Evolutionary conservation across 2,329 filamentous ascomycete species (phyloP).

Genomic region (Chaetomium olivaceum): DNA sequence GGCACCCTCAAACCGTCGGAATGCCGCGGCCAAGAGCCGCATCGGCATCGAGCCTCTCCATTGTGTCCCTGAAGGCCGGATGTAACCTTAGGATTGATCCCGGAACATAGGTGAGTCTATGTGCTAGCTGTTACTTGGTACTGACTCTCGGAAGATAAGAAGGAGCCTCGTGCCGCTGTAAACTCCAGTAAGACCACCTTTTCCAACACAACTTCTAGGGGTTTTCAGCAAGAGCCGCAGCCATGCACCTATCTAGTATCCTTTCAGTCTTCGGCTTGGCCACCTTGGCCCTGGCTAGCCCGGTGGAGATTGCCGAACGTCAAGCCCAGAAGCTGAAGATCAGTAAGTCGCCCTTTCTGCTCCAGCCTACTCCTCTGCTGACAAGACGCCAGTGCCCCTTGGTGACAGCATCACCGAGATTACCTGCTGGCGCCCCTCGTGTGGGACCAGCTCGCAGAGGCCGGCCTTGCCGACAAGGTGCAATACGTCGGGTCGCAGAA

Average conservation of each 20-base stretch:
- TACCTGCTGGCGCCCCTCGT: constrained; percentile 47
- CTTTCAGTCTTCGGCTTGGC: constrained; percentile 23
- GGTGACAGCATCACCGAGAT: constrained; percentile 50
- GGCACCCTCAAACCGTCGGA: no score
- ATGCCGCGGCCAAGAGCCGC: no score
- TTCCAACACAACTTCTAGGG: background rate
- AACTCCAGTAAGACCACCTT: background rate
- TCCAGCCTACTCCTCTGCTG: background rate
- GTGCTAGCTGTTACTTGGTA: no score
- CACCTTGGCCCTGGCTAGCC: constrained; percentile 19
- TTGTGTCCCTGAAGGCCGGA: no score
- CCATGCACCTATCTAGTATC: constrained; percentile 26
- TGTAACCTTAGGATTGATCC: no score
- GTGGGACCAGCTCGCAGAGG: constrained; percentile 43
- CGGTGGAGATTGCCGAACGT: constrained; percentile 25
- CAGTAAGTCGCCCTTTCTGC: constrained; percentile 18
- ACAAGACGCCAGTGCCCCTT: constrained; percentile 40
- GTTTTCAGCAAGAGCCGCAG: background rate
- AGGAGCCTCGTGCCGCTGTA: background rate
- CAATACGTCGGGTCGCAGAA: constrained; percentile 47
- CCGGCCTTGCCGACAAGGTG: constrained; percentile 39
- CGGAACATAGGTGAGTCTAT: no score
- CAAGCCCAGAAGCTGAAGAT: constrained; percentile 30
- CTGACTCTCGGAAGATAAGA: background rate
- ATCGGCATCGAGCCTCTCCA: no score